Evolutionary conservation across 1,284 basidiomycete genomes (phyloP).

Genomic region (Gomphus sp.): DNA sequence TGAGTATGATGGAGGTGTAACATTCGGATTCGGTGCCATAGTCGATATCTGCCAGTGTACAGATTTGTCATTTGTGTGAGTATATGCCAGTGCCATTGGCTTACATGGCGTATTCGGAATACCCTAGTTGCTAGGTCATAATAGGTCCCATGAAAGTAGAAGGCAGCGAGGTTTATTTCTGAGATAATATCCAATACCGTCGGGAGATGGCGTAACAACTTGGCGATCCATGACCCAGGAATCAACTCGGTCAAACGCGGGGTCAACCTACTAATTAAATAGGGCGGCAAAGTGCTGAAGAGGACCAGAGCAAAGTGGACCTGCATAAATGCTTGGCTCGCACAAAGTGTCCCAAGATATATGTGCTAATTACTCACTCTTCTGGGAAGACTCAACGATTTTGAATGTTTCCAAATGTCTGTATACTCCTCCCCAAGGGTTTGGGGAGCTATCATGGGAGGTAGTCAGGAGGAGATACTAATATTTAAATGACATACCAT

Average conservation of each 20-base stretch:
- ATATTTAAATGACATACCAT: constrained; percentile 36
- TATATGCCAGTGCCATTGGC: constrained; percentile 17
- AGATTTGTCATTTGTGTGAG: neutral
- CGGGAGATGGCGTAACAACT: constrained; percentile 36
- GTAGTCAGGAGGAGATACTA: constrained; percentile 5
- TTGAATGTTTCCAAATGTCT: constrained; percentile 66
- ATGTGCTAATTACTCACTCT: neutral
- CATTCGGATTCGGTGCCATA: constrained; percentile 59
- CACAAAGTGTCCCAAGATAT: neutral
- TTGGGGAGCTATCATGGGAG: constrained; percentile 47
- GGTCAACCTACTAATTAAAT: constrained; percentile 47
- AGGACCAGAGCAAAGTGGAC: constrained; percentile 51
- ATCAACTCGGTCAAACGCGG: constrained; percentile 19
- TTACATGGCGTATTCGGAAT: constrained; percentile 65
- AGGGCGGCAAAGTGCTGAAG: constrained; percentile 53
- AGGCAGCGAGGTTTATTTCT: constrained; percentile 75
- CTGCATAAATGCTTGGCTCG: constrained; percentile 10
- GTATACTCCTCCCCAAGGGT: constrained; percentile 91
- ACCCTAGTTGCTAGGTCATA: constrained; percentile 69
- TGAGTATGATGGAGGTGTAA: constrained; percentile 74
- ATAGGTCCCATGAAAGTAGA: constrained; percentile 75
- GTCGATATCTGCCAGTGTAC: constrained; percentile 51
- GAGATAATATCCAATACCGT: constrained; percentile 40
- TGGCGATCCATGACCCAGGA: constrained; percentile 25
- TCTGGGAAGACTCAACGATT: constrained; percentile 28